phyloP scores from a whole-genome alignment of 176 grass and related monocot species.

The Oryza longistaminata region DNA sequence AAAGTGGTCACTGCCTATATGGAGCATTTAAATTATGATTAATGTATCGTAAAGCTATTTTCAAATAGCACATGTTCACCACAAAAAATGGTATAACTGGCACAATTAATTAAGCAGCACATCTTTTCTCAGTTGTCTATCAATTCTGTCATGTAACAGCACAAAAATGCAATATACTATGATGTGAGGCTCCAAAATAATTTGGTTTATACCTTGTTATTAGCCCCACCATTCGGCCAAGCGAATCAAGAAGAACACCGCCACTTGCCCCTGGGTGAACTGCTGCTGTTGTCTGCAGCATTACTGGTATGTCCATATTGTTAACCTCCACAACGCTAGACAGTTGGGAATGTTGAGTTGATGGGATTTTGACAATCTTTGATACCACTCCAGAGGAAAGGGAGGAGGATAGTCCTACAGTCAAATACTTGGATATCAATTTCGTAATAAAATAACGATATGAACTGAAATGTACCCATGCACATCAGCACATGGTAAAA shows the following conservation, averaged over 20 bases:
- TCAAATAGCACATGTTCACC: conserved; percentile 6
- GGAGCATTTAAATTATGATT: conserved; percentile 1
- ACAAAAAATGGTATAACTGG: background rate
- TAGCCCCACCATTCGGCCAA: conserved; percentile 78
- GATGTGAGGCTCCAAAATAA: background rate
- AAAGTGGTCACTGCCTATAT: background rate
- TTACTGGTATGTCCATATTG: conserved; percentile 60
- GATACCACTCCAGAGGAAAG: conserved; percentile 78
- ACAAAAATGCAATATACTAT: background rate
- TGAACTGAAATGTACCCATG: background rate
- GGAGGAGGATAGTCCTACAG: conserved; percentile 67
- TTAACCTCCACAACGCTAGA: conserved; percentile 27
- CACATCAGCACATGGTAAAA: conserved; percentile 17
- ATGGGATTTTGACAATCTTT: conserved; percentile 61
- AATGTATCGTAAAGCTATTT: too few species aligned
- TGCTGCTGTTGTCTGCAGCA: conserved; percentile 93
- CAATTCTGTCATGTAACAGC: background rate
- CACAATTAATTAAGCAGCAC: background rate
- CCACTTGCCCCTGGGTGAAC: conserved; percentile 95
- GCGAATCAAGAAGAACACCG: conserved; percentile 71
- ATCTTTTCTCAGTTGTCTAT: conserved; percentile 7
- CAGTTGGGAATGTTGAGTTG: conserved; percentile 38
- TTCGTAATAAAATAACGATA: conserved; percentile 1
- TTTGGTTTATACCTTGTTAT: conserved; percentile 75
- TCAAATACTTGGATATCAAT: conserved; percentile 36